Base-by-base conservation (phyloP, 176 grass and related monocot species). In the Carex myosuroides region DNA sequence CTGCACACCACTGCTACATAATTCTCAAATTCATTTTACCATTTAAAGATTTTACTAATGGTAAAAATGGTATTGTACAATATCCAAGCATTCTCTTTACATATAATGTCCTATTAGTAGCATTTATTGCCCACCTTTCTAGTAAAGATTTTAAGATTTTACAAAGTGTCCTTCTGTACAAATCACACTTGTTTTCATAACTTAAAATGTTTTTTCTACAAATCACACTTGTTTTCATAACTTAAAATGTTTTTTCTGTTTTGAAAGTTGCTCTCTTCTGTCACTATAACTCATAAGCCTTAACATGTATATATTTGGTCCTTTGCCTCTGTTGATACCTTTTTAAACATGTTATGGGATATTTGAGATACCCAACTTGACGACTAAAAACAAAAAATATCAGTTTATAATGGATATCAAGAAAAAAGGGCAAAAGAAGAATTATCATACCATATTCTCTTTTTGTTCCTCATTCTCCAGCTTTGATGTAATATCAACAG, bases 401-500 rank as follows among this genome's bases (percentile, higher is more conserved):
- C 17, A 59, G 44, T 54, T 79, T 42, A 13, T 5, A 63, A 30
- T 26, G 21, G n/a, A 44, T 62, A 63, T 29, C 26, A 79, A 26
- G 18, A 32, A 79, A 67, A 22, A 60, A 8, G 14, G 3, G 5
- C 39, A 52, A 79, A 35, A 79, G 33, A 63, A 85, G 2, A 32
- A 46, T 78, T 78, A 52, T 39, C 14, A 82, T 89, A 95, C 96
- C 96, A 89, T 89, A n/a, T 99, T 99, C 88, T 95, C 93, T 56
- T 99, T 99, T 20, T 90, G 88, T 92, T 92, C 96, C 42, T 89
- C 30, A 13, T 77, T 84, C 75, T 91, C 90, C 48, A 86, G 70
- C 13, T 79, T 68, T 39, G 79, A 57, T 57, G 32, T 18, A 57
- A 26, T 6, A 78, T 35, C 26, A 8, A 30, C 73, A 78, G 24